Conservation (phyloP, 495 filamentous ascomycete genomes). For the Venustampulla echinocandica region DNA sequence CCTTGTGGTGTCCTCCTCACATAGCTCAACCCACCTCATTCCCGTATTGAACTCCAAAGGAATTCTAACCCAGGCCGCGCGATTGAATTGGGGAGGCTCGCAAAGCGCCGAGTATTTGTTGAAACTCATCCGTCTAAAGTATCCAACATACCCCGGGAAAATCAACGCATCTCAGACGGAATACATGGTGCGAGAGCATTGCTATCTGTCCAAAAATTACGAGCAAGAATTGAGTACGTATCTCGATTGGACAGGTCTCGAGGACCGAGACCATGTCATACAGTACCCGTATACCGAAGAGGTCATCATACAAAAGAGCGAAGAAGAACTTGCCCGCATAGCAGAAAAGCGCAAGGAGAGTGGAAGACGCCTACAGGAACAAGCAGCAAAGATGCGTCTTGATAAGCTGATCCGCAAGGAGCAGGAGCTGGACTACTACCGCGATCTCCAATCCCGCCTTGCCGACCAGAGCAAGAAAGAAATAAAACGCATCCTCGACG, state of each 20-base stretch:
- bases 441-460: slow-evolving; percentile 61
- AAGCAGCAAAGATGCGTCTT: slow-evolving; percentile 91
- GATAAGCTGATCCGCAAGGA: slow-evolving; percentile 94
- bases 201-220: slow-evolving; percentile 79
- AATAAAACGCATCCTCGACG: slow-evolving; percentile 70
- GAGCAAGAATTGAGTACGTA: slow-evolving; percentile 63
- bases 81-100: slow-evolving; percentile 90
- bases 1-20: slow-evolving; percentile 81
- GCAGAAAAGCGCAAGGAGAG: slow-evolving; percentile 91
- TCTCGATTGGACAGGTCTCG: slow-evolving; percentile 80
- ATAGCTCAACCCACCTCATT: slow-evolving; percentile 92
- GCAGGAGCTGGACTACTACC: slow-evolving; percentile 89
- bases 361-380: slow-evolving; percentile 83
- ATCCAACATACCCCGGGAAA: slow-evolving; percentile 78
- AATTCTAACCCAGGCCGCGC: slow-evolving; percentile 69
- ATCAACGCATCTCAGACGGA: slow-evolving; percentile 80
- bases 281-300: slow-evolving; percentile 93
- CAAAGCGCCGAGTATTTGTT: slow-evolving; percentile 83
- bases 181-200: slow-evolving; percentile 78
- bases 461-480: slow-evolving; percentile 74
- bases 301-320: slow-evolving; percentile 75
- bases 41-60: slow-evolving; percentile 82
- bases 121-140: slow-evolving; percentile 87
- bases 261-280: slow-evolving; percentile 78
- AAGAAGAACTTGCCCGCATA: slow-evolving; percentile 81